Conservation (phyloP, 2,329 filamentous ascomycete genomes). For the Fusarium papillatum region DNA sequence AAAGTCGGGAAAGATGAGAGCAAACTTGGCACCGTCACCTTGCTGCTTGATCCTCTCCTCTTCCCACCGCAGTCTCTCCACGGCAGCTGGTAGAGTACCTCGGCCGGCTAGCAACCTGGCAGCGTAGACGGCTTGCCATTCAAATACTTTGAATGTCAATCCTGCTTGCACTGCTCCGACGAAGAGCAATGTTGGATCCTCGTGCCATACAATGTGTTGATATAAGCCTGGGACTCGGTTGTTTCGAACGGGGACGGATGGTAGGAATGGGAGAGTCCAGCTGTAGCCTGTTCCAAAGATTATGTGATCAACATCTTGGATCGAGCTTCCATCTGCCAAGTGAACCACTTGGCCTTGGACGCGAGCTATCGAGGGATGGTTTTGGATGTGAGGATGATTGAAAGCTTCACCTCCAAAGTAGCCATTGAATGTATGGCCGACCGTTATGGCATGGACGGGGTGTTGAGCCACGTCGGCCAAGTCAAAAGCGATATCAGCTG, state of each 20-base stretch:
- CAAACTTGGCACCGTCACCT: slow-evolving; percentile 70
- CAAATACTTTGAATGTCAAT: slow-evolving; percentile 77
- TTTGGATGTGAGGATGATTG: slow-evolving; percentile 64
- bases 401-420: slow-evolving; percentile 74
- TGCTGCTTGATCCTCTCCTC: slow-evolving; percentile 63
- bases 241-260: slow-evolving; percentile 62
- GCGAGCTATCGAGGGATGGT: slow-evolving; percentile 60
- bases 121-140: slow-evolving; percentile 75
- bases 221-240: slow-evolving; percentile 69
- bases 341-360: slow-evolving; percentile 63
- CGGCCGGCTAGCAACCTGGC: slow-evolving; percentile 70
- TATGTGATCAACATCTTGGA: slow-evolving; percentile 70
- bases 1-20: slow-evolving; percentile 71
- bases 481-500: slow-evolving; percentile 70
- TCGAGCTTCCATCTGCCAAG: slow-evolving; percentile 66
- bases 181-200: slow-evolving; percentile 68
- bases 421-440: slow-evolving; percentile 61
- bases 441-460: slow-evolving; percentile 64
- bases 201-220: slow-evolving; percentile 67
- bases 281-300: slow-evolving; percentile 77
- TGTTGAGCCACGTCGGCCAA: slow-evolving; percentile 60
- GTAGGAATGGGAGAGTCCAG: slow-evolving; percentile 74
- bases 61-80: slow-evolving; percentile 71
- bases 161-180: slow-evolving; percentile 69
- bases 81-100: slow-evolving; percentile 60